Evolutionary conservation across 768 basidiomycete species (phyloP), one percentile per base, ranked within the genome.

Genomic region (Rhodosporidiobolus odoratus): DNA sequence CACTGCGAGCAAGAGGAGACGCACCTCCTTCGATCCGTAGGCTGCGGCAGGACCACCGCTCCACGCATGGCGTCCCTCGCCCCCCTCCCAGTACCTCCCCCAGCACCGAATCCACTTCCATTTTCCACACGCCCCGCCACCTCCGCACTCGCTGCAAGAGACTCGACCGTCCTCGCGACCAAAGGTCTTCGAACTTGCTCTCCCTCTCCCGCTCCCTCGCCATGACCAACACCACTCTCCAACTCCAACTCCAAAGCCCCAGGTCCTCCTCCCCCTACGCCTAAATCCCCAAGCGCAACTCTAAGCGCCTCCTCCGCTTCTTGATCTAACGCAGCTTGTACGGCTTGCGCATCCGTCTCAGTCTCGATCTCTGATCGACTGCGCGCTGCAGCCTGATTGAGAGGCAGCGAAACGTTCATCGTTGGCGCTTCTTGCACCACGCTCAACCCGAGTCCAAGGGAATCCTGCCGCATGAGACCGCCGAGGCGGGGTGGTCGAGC

Each of bases 341-440:
- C 48, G 15, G 9, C 48, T 23, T 45, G 13, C 43, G n/a, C 52
- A 9, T 30, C 52, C 5, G 27, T 23, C 27, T 53, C 52, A 15
- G 27, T 23, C 9, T 32, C 52, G 52, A 27, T 9, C 12, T 4
- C 27, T 12, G 13, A 12, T 23, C 12, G 23, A 13, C 43, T 23
- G 12, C 43, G 13, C 13, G 13, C 43, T 23, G 45, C 37, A 40
- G 37, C 13, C 19, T 43, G 60, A 3, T 25, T n/a, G 13, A 9
- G 48, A 12, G 12, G 21, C 21, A 25, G 25, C 13, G 48, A 50
- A n/a, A 53, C 52, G 8, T 12, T 27, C 32, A 25, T 62, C 0
- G 67, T 40, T 1, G 70, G 70, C 27, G 65, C 57, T 53, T 72
- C 70, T 30, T 60, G 62, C 3, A 72, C 70, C 27, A 67, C 66